Evolutionary conservation across 257 asterid genomes (phyloP).

Genomic region (Rauvolfia tetraphylla): DNA sequence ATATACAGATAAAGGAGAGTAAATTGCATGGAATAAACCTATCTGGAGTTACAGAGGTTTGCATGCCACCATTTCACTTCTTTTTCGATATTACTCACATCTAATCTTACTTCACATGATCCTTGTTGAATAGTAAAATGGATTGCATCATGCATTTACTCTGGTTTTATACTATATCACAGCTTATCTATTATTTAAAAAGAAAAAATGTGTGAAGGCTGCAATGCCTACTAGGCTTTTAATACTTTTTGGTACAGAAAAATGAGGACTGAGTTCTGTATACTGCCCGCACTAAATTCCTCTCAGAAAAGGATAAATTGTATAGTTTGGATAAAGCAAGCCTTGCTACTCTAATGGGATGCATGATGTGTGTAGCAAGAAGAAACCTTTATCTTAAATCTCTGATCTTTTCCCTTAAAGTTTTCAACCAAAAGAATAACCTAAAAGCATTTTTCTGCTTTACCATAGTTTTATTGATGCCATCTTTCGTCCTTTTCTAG

Average conservation of each 20-base stretch:
- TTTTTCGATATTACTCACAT: too few relatives aligned
- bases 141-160: background rate
- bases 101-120: too few relatives aligned
- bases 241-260: background rate
- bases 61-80: background rate
- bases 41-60: slow-evolving; percentile 67
- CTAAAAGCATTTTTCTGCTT: background rate
- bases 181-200: background rate
- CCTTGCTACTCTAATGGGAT: background rate
- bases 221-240: background rate
- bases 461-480: background rate
- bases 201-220: too few relatives aligned
- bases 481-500: background rate
- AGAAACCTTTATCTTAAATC: background rate
- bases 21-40: slow-evolving; percentile 60
- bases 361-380: background rate
- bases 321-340: background rate
- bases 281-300: background rate
- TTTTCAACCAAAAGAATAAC: background rate
- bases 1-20: slow-evolving; percentile 73
- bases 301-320: background rate
- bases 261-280: background rate
- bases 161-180: background rate
- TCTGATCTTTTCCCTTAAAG: background rate
- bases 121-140: background rate